Percentiles rank a stretch among this genome's conserved stretches.
Conservation (phyloP, 441 rosid genomes). For the Arabidopsis lyrata region DNA sequence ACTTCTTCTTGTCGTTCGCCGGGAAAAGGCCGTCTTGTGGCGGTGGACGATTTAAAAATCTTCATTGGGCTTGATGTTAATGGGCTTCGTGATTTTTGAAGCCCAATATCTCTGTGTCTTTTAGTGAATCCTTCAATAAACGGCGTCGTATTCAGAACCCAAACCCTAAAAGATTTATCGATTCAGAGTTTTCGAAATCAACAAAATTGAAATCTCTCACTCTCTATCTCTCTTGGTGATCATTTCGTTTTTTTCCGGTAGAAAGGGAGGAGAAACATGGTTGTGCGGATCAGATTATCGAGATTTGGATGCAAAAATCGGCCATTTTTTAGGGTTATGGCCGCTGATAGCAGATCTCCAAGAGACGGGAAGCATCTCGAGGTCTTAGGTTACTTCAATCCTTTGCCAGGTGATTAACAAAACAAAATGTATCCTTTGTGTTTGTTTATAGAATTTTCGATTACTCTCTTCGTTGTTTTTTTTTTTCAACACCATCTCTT, state of each 20-base stretch:
- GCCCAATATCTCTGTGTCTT: neutral
- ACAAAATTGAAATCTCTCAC: slow-evolving; percentile 28
- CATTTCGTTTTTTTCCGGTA: neutral
- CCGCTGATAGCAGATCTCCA: slow-evolving; percentile 80
- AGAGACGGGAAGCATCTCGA: slow-evolving; percentile 84
- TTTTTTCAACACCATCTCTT: slow-evolving; percentile 5
- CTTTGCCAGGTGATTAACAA: slow-evolving; percentile 62
- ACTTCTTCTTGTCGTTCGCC: slow-evolving; percentile 7
- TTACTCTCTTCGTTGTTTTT: slow-evolving; percentile 11
- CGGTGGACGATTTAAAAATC: slow-evolving; percentile 26
- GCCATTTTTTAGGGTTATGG: slow-evolving; percentile 81
- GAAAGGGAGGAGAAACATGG: slow-evolving; percentile 50
- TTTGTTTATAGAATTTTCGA: neutral
- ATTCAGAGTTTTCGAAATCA: slow-evolving; percentile 11
- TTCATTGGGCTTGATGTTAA: neutral
- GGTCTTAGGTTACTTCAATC: slow-evolving; percentile 77
- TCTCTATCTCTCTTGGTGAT: slow-evolving; percentile 8
- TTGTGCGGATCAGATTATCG: slow-evolving; percentile 67
- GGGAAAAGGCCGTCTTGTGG: slow-evolving; percentile 31
- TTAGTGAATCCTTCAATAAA: neutral
- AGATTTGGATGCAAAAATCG: slow-evolving; percentile 79
- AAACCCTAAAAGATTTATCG: slow-evolving; percentile 37
- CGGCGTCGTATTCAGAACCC: slow-evolving; percentile 21
- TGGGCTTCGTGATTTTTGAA: neutral
- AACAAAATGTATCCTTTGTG: neutral